Base-by-base conservation (phyloP, 805 yeast genomes). In the Kazachstania viticola region DNA sequence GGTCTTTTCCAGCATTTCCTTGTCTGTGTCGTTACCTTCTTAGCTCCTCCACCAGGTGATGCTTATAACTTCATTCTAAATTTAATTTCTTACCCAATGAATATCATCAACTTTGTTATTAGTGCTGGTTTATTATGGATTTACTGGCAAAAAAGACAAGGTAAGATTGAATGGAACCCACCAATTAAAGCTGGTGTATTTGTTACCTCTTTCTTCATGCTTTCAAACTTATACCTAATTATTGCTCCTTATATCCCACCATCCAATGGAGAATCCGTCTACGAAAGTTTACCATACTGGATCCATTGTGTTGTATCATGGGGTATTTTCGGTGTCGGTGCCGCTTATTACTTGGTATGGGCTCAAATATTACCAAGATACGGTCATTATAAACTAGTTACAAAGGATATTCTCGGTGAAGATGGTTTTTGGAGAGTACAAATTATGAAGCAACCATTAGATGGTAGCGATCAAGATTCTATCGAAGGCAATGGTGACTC, bases 11-110 rank as follows among this genome's bases (percentile, higher is more conserved):
- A 79, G 54, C 93, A 82, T 51, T 81, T 82, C 72, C 54, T 76
- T 28, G 76, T 81, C 13, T 79, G 87, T 60, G 57, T 78, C 25
- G 64, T 82, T 32, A 75, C 84, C 30, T 72, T 83, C 38, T 49
- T 80, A 28, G 91, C 88, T 4, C 82, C 83, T 26, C 88, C 91
- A 14, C 81, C 87, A 17, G 93, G 91, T 35, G 93, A 81, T 50
- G 93, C 93, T 29, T 82, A 80, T 61, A 78, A 79, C 55, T 79
- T 83, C 52, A 73, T 82, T 43, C 54, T 79, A 55, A 81, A 83
- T 57, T 65, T 83, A 61, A 77, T 80, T 45, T 75, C 88, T 2
- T 82, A 82, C 54, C 88, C 94, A 30, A 69, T 76, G 60, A 78
- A 82, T 48, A 76, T 82, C 31, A 78, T 82, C 46, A 78, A 81